These are phyloP conservation scores for Aphanomyces invadans DNA, from an alignment of 352 stramenopile species.

Conservation along the genomic window DNA sequence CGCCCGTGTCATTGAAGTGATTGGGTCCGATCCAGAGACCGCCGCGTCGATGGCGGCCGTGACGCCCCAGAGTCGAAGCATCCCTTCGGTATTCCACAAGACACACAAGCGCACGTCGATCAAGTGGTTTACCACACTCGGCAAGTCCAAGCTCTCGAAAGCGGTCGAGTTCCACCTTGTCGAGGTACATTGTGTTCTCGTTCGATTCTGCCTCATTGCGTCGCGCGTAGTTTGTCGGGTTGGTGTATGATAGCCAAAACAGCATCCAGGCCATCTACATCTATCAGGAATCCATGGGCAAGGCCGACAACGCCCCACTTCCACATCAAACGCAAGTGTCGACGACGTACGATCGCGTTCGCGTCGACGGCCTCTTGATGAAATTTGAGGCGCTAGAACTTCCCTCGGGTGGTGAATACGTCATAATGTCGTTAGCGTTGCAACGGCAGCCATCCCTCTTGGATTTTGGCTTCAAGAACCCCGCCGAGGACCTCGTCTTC, in stretches of 20 bases:
- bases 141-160: slow-evolving; percentile 72
- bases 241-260: slow-evolving; percentile 50
- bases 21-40: slow-evolving; percentile 13
- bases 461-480: slow-evolving; percentile 73
- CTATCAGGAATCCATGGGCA: slow-evolving; percentile 77
- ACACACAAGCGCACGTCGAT: slow-evolving; percentile 83
- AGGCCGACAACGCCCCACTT: slow-evolving; percentile 58
- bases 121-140: slow-evolving; percentile 76
- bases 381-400: slow-evolving; percentile 59
- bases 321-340: background rate
- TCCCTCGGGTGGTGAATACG: slow-evolving; percentile 34
- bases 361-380: slow-evolving; percentile 78
- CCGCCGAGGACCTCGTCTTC: slow-evolving; percentile 73
- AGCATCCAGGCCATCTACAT: slow-evolving; percentile 79
- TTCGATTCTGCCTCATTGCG: slow-evolving; percentile 22
- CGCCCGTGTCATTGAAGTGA: slow-evolving; percentile 74
- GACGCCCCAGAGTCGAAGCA: background rate
- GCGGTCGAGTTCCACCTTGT: slow-evolving; percentile 82
- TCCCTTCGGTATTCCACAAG: slow-evolving; percentile 42
- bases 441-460: slow-evolving; percentile 75
- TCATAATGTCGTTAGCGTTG: slow-evolving; percentile 80
- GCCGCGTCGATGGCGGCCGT: background rate
- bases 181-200: slow-evolving; percentile 30
- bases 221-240: slow-evolving; percentile 60
- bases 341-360: slow-evolving; percentile 70